Base-by-base conservation (phyloP, 768 basidiomycete species). In the Mrakia hoshinonis region DNA sequence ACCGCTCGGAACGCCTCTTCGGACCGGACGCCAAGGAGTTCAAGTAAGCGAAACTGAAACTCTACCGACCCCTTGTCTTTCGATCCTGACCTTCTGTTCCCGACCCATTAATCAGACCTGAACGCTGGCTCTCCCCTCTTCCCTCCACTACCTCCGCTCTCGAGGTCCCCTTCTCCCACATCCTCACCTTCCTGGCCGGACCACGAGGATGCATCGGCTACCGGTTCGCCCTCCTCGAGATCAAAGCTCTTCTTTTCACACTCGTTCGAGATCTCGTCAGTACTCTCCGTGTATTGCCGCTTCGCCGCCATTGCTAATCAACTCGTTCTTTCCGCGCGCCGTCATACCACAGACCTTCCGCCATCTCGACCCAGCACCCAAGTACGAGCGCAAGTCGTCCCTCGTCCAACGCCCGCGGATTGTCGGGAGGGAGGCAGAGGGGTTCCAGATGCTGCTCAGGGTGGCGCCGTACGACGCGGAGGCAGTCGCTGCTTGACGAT, bases 21-120 rank as follows among this genome's bases (percentile, higher is more conserved):
- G 91, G 91, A 6, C 81, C 85, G 31, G 86, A 89, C 76, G 89
- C 87, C 39, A 90, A 89, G 89, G 83, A 85, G 34, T 93, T 91
- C 79, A 83, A 86, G 91, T 91, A 77, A 74, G 86, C 79, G 46
- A 24, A 10, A 24, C 49, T 60, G 75, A 38, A 18, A 24, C 10
- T 11, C 13, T 24, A 34, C 9, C 48, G 52, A 2, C 18, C 29
- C 31, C 36, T 18, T 36, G 13, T 18, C n/a, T 15, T 54, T 11
- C 26, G 65, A 31, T 13, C 29, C 38, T 12, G 31, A 20, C n/a
- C 36, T 13, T 15, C 9, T 26, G 22, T 43, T 36, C 29, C 24
- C 24, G 31, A n/a, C 11, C 7, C 7, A 43, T 7, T 43, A 43
- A 7, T 0, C 63, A 72, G 70, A 22, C 72, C 72, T 15, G 72